These are phyloP conservation scores for Lentinula detonsa DNA, from an alignment of 768 basidiomycete genomes.

Conservation along the genomic window DNA sequence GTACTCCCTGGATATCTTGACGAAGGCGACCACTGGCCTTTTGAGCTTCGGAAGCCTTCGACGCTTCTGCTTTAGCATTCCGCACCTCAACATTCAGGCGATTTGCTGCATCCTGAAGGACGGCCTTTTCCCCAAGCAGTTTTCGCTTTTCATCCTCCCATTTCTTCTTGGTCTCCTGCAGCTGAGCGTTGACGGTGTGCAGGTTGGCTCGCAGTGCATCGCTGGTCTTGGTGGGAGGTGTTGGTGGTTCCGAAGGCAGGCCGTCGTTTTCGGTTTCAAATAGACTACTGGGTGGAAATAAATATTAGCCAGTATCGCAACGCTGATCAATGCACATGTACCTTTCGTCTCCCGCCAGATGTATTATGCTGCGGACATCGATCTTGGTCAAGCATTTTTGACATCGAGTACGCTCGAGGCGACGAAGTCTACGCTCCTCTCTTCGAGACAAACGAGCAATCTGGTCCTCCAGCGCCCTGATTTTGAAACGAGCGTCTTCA, in stretches of 20 bases:
- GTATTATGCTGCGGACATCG: slow-evolving; percentile 38
- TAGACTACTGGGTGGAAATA: slow-evolving; percentile 32
- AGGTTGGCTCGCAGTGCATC: slow-evolving; percentile 59
- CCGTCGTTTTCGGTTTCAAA: slow-evolving; percentile 42
- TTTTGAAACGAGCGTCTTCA: slow-evolving; percentile 60
- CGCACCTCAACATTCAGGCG: slow-evolving; percentile 59
- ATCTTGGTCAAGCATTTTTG: slow-evolving; percentile 64
- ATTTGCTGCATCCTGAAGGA: slow-evolving; percentile 65
- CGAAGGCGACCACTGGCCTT: slow-evolving; percentile 42
- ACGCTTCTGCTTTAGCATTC: slow-evolving; percentile 50
- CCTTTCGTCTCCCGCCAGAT: slow-evolving; percentile 56
- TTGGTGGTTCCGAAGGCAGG: slow-evolving; percentile 54
- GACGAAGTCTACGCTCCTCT: slow-evolving; percentile 62
- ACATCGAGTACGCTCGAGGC: slow-evolving; percentile 59
- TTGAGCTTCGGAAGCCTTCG: slow-evolving; percentile 46
- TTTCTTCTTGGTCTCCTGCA: slow-evolving; percentile 56
- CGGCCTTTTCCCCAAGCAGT: slow-evolving; percentile 64
- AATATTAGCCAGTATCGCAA: slow-evolving; percentile 2
- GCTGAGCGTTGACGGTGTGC: slow-evolving; percentile 53
- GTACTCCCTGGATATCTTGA: slow-evolving; percentile 50
- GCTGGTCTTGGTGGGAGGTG: slow-evolving; percentile 61
- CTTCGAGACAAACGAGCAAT: slow-evolving; percentile 55
- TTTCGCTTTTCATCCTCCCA: slow-evolving; percentile 66
- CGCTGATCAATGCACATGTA: slow-evolving; percentile 15
- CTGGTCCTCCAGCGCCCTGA: slow-evolving; percentile 59